These are phyloP conservation scores for Pestalotiopsis sp. DNA, from an alignment of 2,329 filamentous ascomycete genomes.

Conservation along the genomic window DNA sequence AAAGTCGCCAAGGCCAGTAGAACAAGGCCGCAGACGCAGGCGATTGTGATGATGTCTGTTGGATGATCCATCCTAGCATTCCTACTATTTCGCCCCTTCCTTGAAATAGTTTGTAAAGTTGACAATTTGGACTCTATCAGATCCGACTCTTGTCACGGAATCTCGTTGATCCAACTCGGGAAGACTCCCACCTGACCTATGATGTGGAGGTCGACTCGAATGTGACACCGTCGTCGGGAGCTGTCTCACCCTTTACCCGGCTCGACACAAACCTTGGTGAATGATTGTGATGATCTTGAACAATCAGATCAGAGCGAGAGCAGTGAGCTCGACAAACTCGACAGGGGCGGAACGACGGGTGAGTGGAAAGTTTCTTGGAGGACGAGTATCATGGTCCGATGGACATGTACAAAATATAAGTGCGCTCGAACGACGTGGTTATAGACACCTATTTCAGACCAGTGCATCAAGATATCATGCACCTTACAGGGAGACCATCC, in stretches of 20 bases:
- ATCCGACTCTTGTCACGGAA: background rate
- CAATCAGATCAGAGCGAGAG: too few relatives aligned
- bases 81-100: background rate
- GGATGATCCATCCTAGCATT: conserved; percentile 19
- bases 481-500: background rate
- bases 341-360: too few relatives aligned
- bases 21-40: conserved; percentile 15
- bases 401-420: too few relatives aligned
- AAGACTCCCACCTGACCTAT: background rate
- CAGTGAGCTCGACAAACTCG: too few relatives aligned
- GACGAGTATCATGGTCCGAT: too few relatives aligned
- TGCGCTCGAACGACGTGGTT: too few relatives aligned
- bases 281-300: background rate
- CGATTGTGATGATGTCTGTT: conserved; percentile 19
- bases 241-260: background rate
- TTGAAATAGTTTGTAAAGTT: background rate
- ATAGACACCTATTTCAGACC: background rate
- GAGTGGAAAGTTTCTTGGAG: too few relatives aligned
- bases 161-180: background rate
- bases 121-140: background rate
- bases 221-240: background rate
- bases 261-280: background rate
- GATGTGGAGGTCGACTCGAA: background rate
- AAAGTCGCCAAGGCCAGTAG: conserved; percentile 14
- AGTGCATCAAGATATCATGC: background rate